Evolutionary conservation across 2,329 filamentous ascomycete genomes (phyloP).

Genomic region (Raffaelea albimanens): DNA sequence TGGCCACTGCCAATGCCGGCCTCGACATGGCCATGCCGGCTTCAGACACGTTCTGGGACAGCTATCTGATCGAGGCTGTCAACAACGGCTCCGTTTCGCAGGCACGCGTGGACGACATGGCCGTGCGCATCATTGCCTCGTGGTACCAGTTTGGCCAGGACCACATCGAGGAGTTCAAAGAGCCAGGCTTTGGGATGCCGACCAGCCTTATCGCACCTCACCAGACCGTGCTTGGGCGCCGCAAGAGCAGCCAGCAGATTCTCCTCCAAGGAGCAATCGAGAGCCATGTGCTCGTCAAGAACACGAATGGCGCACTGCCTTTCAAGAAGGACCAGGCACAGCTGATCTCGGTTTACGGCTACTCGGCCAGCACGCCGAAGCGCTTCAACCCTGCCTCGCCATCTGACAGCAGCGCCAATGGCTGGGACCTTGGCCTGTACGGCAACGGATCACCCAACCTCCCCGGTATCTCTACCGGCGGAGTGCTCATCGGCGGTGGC

Average conservation of each 20-base stretch:
- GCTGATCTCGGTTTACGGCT: constrained; percentile 49
- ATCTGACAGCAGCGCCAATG: background rate
- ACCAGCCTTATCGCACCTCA: constrained; percentile 45
- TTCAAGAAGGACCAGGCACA: constrained; percentile 40
- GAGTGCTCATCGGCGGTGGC: constrained; percentile 40
- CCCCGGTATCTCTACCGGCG: constrained; percentile 25
- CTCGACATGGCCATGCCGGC: constrained; percentile 63
- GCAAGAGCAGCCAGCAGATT: constrained; percentile 29
- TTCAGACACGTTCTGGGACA: constrained; percentile 28
- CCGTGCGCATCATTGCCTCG: constrained; percentile 55
- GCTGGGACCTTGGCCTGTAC: constrained; percentile 22
- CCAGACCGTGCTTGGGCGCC: constrained; percentile 38
- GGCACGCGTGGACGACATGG: constrained; percentile 61
- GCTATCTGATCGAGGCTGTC: constrained; percentile 50
- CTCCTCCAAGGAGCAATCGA: constrained; percentile 46
- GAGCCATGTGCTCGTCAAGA: constrained; percentile 70
- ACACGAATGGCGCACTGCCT: constrained; percentile 52
- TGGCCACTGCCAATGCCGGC: constrained; percentile 52
- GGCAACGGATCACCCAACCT: constrained; percentile 26
- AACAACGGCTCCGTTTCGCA: constrained; percentile 48
- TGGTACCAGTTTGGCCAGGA: constrained; percentile 50
- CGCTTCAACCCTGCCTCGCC: constrained; percentile 10
- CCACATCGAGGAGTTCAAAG: constrained; percentile 26
- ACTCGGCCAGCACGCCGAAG: constrained; percentile 46
- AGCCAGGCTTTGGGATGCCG: constrained; percentile 39